A percentile compares a stretch with the other conserved stretches of the same genome.
These are phyloP conservation scores for Akanthomyces uredinophilus DNA, from an alignment of 2,329 filamentous ascomycete genomes.

Conservation along the genomic window DNA sequence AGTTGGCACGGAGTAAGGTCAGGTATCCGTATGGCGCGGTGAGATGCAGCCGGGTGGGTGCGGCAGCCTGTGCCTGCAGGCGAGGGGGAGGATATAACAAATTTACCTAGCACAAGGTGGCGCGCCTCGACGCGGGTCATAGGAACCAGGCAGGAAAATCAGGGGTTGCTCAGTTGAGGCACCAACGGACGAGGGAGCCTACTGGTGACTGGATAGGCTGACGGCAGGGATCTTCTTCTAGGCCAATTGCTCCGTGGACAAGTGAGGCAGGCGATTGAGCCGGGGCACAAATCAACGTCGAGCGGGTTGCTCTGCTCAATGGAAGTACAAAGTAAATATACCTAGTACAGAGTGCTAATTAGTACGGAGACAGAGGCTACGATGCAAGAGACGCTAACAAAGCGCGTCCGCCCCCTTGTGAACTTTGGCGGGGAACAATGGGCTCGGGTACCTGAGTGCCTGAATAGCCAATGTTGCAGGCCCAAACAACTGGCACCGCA, in stretches of 20 bases:
- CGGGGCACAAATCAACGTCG: conserved; percentile 7
- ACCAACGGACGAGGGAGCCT: not conserved
- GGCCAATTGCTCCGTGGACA: not conserved
- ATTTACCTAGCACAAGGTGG: not conserved
- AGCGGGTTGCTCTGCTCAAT: not conserved
- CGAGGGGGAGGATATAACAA: not conserved
- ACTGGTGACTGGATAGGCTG: not conserved
- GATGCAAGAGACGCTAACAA: no score
- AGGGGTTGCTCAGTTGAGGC: conserved; percentile 12
- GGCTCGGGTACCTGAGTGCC: not conserved
- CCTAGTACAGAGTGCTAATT: no score
- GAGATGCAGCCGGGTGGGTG: conserved; percentile 7
- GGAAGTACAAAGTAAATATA: not conserved
- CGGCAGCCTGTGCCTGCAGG: not conserved
- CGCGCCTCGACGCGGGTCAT: conserved; percentile 9
- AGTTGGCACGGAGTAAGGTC: not conserved
- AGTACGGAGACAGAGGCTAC: no score
- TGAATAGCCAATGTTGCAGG: not conserved
- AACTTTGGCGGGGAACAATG: not conserved
- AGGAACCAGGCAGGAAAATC: not conserved
- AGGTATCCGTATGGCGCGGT: not conserved
- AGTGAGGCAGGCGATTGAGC: not conserved
- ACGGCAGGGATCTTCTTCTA: conserved; percentile 3
- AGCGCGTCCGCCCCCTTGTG: no score
- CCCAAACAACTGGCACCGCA: not conserved